phyloP scores from a whole-genome alignment of 257 asterid genomes.

The Fraxinus anomala region DNA sequence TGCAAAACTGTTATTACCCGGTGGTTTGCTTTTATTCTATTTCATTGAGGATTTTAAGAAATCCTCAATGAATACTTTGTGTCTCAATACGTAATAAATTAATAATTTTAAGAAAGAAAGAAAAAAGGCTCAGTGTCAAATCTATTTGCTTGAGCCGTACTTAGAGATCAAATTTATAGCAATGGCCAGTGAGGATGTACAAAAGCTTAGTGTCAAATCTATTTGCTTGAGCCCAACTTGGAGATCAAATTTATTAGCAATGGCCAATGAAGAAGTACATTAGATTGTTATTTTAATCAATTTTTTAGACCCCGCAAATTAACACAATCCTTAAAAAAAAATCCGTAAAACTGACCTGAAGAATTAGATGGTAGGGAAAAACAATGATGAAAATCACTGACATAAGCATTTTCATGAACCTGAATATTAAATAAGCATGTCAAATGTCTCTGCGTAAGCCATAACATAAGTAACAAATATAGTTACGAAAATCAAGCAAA shows the following conservation, averaged over 20 bases:
- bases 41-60: too few species aligned
- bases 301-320: background rate
- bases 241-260: background rate
- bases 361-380: slow-evolving; percentile 67
- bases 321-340: background rate
- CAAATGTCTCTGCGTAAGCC: slow-evolving; percentile 19
- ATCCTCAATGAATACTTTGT: too few species aligned
- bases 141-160: background rate
- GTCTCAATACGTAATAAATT: too few species aligned
- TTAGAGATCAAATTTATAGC: background rate
- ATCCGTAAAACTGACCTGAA: slow-evolving; percentile 58
- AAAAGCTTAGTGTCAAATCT: background rate
- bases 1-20: background rate
- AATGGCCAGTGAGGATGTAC: too few species aligned
- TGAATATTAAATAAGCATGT: slow-evolving; percentile 33
- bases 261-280: background rate
- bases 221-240: background rate
- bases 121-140: background rate
- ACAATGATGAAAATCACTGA: slow-evolving; percentile 92
- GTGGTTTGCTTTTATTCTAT: background rate
- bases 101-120: too few species aligned
- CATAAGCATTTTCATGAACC: slow-evolving; percentile 95
- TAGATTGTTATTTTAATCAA: background rate
- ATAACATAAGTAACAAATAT: slow-evolving; percentile 8
- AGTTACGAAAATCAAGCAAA: slow-evolving; percentile 11